These are phyloP conservation scores for Nicotiana knightiana DNA, from an alignment of 257 asterid genomes.

Conservation along the genomic window DNA sequence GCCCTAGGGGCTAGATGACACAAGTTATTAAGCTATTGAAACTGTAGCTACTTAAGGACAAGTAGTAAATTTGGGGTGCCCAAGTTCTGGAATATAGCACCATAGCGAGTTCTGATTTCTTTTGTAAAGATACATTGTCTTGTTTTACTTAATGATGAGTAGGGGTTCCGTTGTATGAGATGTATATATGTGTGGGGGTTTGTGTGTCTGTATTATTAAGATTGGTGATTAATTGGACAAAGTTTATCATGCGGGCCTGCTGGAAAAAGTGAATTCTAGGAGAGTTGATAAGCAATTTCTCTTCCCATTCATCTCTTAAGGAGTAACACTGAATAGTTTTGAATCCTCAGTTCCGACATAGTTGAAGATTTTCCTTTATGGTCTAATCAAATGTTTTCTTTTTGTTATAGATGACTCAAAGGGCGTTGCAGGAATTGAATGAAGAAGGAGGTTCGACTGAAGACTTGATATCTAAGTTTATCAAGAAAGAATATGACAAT, in stretches of 20 bases:
- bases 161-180: not conserved
- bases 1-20: too few species aligned
- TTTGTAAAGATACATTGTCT: too few species aligned
- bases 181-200: not conserved
- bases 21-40: too few species aligned
- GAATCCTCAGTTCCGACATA: not conserved
- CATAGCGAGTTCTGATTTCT: too few species aligned
- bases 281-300: not conserved
- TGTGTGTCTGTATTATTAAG: not conserved
- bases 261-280: not conserved
- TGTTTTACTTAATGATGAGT: not conserved
- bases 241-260: not conserved
- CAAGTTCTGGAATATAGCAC: too few species aligned
- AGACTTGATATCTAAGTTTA: slow-evolving; percentile 44
- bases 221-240: not conserved
- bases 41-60: too few species aligned
- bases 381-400: not conserved
- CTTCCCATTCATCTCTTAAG: not conserved
- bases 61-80: not conserved
- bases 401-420: slow-evolving; percentile 48
- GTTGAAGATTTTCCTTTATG: not conserved
- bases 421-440: slow-evolving; percentile 40
- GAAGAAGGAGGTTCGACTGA: slow-evolving; percentile 38
- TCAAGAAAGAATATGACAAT: slow-evolving; percentile 22
- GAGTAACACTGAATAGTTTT: not conserved